Percentiles rank a stretch among this genome's conserved stretches.
Evolutionary conservation across 768 basidiomycete species (phyloP).

Genomic region (Mycena olivaceomarginata): DNA sequence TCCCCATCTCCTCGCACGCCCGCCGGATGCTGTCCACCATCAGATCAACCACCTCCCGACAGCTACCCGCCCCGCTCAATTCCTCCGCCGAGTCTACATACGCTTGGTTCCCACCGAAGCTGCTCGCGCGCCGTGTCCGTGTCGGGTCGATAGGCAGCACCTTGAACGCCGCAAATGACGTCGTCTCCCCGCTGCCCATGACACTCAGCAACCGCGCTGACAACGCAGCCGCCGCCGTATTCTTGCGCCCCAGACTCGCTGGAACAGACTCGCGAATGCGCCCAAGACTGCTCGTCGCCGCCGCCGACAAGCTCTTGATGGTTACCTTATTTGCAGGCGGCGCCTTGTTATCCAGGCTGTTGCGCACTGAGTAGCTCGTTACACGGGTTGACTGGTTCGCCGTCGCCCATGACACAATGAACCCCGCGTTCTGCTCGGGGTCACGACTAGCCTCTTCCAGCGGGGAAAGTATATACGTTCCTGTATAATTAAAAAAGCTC

Average conservation of each 20-base stretch:
- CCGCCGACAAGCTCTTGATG: constrained; percentile 43
- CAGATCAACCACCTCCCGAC: constrained; percentile 85
- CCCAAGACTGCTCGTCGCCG: constrained; percentile 43
- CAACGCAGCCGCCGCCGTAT: constrained; percentile 45
- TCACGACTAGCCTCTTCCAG: constrained; percentile 95
- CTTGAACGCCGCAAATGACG: constrained; percentile 84
- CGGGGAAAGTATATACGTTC: constrained; percentile 96
- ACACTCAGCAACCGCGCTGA: constrained; percentile 61
- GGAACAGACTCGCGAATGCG: constrained; percentile 21
- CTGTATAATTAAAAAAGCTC: constrained; percentile 59
- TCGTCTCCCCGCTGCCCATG: constrained; percentile 54
- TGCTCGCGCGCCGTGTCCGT: constrained; percentile 67
- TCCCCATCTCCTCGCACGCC: constrained; percentile 76
- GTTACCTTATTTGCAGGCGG: constrained; percentile 31
- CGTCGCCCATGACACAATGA: constrained; percentile 87
- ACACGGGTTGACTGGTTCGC: constrained; percentile 84
- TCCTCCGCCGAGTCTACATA: constrained; percentile 79
- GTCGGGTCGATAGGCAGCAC: constrained; percentile 84
- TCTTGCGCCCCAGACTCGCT: constrained; percentile 37
- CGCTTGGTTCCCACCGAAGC: constrained; percentile 60
- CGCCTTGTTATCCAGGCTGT: constrained; percentile 66
- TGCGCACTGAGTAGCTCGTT: constrained; percentile 91
- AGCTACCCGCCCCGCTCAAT: constrained; percentile 76
- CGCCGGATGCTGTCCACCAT: constrained; percentile 83
- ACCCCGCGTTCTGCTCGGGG: constrained; percentile 91